Base-by-base conservation (phyloP, 2,329 filamentous ascomycete genomes). In the Plenodomus tracheiphilus region DNA sequence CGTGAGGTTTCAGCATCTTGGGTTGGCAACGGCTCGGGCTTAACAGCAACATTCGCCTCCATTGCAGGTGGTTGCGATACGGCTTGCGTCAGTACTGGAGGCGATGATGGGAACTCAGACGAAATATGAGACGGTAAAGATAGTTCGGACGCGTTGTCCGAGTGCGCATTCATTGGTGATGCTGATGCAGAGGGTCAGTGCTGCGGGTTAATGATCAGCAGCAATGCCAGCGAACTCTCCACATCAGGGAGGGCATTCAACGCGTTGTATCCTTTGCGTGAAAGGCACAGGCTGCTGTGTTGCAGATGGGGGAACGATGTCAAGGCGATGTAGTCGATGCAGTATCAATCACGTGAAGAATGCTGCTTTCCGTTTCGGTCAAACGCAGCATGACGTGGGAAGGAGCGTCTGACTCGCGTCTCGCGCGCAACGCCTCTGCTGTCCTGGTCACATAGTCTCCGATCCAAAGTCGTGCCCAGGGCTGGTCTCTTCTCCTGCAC, bases 361-460 rank as follows among this genome's bases (percentile, higher is more conserved):
- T 49, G 39, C 51, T 38, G 46, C 54, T 41, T 45, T 49, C 50
- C 47, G 54, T 39, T 59, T 62, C 51, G 46, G 54, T 56, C 38
- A 53, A 41, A 49, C 43, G 53, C 53, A 46, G 56, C 56, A 65
- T 65, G 60, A 63, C 62, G 60, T 60, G 49, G 47, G 53, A 49
- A 52, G 51, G 60, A 54, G 61, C 56, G 58, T 58, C 58, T 63
- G 59, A 63, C 60, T 60, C 56, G 58, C 54, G 58, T 44, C 46
- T 47, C 53, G 53, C 54, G 51, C 47, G 46, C 50, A 44, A 41
- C 41, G 49, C 45, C 49, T 46, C 47, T 46, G 46, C 38, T 51
- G 49, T 48, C 45, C 51, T 54, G 46, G 49, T 59, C 51, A 58
- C 53, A 37, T 41, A 46, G 41, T 40, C 46, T 53, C 28, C 6